Base-by-base conservation (phyloP, 2,329 filamentous ascomycete genomes). In the Mycosphaerella sp. region DNA sequence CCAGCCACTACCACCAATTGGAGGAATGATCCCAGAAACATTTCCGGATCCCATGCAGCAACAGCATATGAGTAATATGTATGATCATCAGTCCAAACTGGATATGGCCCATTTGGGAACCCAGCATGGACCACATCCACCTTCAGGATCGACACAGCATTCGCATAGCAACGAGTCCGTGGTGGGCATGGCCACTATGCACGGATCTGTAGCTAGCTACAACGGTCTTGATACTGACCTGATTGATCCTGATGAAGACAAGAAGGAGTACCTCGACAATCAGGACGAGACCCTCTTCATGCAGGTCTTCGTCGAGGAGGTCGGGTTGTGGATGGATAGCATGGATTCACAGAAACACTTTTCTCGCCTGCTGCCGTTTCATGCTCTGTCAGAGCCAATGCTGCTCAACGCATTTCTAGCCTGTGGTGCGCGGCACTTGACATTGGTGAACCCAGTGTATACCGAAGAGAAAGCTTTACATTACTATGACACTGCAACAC, bases 241-340 rank as follows among this genome's bases (percentile, higher is more conserved):
- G 17, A 44, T 67, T 35, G 71, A 71, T 16, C 71, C 71, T 13
- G 65, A 72, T 17, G 71, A 70, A 50, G 73, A 73, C 45, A 69
- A 71, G 27, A 73, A 80, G 34, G 79, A 86, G 45, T 87, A 81
- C 59, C 75, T 95, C 41, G 83, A 80, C 57, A 81, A 80, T 3
- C 79, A 83, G 8, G 87, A 95, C 52, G 89, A 95, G 66, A 79
- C 93, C 0, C 73, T 85, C n/a, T 89, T 89, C 65, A 88, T 96
- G 85, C 88, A 95, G 67, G 84, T 89, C 0, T 97, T 95, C 66
- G 85, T 94, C 6, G 86, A 94, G 63, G 86, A 95, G 59, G 87
- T 97, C 2, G 89, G 86, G 0, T 70, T 89, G 2, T 96, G 91
- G 89, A 95, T 97, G 87, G 91, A 96, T 69, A 87, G 84, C 37